These are phyloP conservation scores for Mediolabrus comicus DNA, from an alignment of 108 stramenopile genomes.

Conservation along the genomic window DNA sequence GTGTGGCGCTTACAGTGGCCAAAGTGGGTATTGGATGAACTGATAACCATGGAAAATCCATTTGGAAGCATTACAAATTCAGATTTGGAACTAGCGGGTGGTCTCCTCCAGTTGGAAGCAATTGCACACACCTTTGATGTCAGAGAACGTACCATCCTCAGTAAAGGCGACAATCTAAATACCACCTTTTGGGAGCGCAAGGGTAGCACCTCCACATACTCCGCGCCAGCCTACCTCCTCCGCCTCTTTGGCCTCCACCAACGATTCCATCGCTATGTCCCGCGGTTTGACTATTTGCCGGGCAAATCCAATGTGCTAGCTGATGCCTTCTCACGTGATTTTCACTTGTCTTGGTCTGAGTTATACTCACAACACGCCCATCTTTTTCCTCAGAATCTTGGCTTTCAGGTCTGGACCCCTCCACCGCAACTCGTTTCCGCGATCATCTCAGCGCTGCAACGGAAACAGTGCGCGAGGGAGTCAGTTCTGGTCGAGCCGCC, in stretches of 20 bases:
- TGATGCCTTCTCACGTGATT: constrained; percentile 20
- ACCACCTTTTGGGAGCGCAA: constrained; percentile 40
- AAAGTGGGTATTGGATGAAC: background rate
- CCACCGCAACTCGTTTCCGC: constrained; percentile 23
- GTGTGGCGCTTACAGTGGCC: constrained; percentile 44
- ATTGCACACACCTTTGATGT: constrained; percentile 25
- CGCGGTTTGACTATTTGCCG: background rate
- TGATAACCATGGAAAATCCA: constrained; percentile 27
- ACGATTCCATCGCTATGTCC: constrained; percentile 12
- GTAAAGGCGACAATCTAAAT: constrained; percentile 39
- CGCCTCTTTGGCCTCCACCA: constrained; percentile 40
- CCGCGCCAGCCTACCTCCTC: constrained; percentile 14
- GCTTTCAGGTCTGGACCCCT: background rate
- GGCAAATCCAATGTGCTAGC: constrained; percentile 20
- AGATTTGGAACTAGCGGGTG: constrained; percentile 45
- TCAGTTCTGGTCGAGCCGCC: constrained; percentile 23
- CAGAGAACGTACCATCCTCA: constrained; percentile 28
- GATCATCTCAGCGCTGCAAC: constrained; percentile 16
- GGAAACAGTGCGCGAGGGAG: constrained; percentile 21
- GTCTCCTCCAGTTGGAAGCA: constrained; percentile 46
- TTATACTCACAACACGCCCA: background rate
- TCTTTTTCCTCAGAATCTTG: constrained; percentile 16
- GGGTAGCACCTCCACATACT: constrained; percentile 33
- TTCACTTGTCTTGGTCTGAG: background rate
- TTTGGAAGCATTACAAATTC: constrained; percentile 34